Evolutionary conservation across 495 filamentous ascomycete genomes (phyloP).

Genomic region (Xylaria bambusicola): DNA sequence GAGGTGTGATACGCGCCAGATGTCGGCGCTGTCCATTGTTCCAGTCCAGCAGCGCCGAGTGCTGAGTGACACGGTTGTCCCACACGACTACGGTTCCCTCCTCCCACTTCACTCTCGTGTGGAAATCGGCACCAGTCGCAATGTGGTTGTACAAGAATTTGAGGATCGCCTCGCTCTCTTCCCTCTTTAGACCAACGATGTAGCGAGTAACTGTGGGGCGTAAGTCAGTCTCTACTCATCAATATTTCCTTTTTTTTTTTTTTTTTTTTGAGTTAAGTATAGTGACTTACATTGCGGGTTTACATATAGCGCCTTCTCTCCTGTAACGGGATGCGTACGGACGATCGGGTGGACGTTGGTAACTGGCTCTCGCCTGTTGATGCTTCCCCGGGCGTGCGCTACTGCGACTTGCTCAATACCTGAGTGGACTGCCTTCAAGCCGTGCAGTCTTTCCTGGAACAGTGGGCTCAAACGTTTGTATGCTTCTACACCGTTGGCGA

Average conservation of each 20-base stretch:
- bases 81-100: slow-evolving; percentile 83
- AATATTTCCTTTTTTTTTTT: too few relatives aligned
- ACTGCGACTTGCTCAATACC: slow-evolving; percentile 69
- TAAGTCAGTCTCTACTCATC: background rate
- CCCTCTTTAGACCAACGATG: slow-evolving; percentile 74
- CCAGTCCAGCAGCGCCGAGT: slow-evolving; percentile 81
- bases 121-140: slow-evolving; percentile 79
- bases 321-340: slow-evolving; percentile 77
- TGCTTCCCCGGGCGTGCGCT: slow-evolving; percentile 55
- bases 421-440: slow-evolving; percentile 75
- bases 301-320: slow-evolving; percentile 84
- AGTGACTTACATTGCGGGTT: slow-evolving; percentile 76
- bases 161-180: slow-evolving; percentile 75
- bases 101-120: slow-evolving; percentile 83
- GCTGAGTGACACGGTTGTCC: slow-evolving; percentile 81
- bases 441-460: slow-evolving; percentile 73
- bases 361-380: slow-evolving; percentile 72
- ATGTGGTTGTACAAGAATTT: slow-evolving; percentile 92
- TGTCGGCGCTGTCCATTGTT: slow-evolving; percentile 75
- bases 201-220: slow-evolving; percentile 59
- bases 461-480: slow-evolving; percentile 74
- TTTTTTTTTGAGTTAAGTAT: background rate
- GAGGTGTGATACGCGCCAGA: slow-evolving; percentile 80
- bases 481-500: slow-evolving; percentile 71
- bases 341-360: slow-evolving; percentile 72